Base-by-base conservation (phyloP, 2,329 filamentous ascomycete genomes). In the Clonostachys solani region DNA sequence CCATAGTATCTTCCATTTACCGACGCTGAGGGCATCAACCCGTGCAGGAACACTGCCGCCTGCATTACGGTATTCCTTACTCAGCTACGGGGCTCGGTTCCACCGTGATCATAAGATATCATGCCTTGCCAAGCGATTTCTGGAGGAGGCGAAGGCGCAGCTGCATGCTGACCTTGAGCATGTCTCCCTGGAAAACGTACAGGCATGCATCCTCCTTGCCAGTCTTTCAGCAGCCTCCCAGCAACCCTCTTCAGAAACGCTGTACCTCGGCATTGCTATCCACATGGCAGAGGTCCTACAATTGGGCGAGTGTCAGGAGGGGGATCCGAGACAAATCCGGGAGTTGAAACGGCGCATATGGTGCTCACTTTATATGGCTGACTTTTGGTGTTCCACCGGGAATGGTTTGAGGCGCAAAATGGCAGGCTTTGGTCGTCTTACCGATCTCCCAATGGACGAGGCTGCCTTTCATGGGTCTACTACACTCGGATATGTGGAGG, bases 181-280 rank as follows among this genome's bases (percentile, higher is more conserved):
- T 15, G 49, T 64, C 7, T 61, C 59, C 33, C 48, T 66, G 3
- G 63, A 66, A 34, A 67, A 61, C 29, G 54, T 65, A 4, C 64
- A 66, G 43, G 58, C 64, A 2, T 63, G 60, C 5, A 59, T 66
- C 7, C 44, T 67, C 1, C 51, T 65, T 0, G 63, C 58, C 6
- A 65, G 63, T 29, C 61, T 59, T 19, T 65, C 49, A 37, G 49
- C 60, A 13, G 63, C 56, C 0, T 59, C 64, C 17, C 53, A 57
- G 9, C 47, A 61, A 15, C 50, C 60, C 3, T 60, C 64, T 46
- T 55, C 56, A 3, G 62, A 64, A 42, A 65, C 64, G 2, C 33
- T 67, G 8, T 67, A 64, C 45, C 60, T 62, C 46, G 63, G 63
- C 63, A 54, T 66, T 23, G 64, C 63, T 5, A 64, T 52, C 38